Conservation (phyloP, 179 eudicot species). For the Spinacia oleracea region DNA sequence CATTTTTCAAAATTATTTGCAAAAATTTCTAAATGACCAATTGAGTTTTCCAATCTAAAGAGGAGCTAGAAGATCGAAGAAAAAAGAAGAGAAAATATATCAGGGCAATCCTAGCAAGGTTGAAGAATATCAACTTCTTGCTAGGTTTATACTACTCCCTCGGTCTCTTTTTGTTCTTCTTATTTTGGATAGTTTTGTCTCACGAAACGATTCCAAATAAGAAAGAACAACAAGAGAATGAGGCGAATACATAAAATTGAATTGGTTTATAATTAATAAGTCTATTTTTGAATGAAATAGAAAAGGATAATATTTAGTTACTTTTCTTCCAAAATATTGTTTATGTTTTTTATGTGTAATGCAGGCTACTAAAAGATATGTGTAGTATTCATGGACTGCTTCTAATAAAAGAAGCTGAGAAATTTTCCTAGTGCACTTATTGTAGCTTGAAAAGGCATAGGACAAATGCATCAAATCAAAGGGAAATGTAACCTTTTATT, state of each 20-base stretch:
- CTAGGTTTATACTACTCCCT: too few species aligned
- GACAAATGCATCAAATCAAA: neutral
- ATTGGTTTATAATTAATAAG: slow-evolving; percentile 13
- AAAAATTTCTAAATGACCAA: neutral
- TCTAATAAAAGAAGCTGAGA: slow-evolving; percentile 16
- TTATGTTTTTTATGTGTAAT: slow-evolving; percentile 6
- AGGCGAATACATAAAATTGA: too few species aligned
- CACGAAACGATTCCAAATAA: too few species aligned
- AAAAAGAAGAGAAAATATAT: neutral
- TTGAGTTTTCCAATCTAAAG: neutral
- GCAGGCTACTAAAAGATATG: slow-evolving; percentile 19
- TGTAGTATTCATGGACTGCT: slow-evolving; percentile 18
- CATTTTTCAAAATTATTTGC: slow-evolving; percentile 14
- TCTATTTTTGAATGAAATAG: slow-evolving; percentile 3
- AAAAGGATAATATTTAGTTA: slow-evolving; percentile 9
- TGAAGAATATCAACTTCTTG: neutral
- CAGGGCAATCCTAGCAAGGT: neutral
- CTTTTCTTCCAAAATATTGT: too few species aligned
- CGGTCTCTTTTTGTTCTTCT: too few species aligned
- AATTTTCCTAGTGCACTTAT: slow-evolving; percentile 17
- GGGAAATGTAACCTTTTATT: slow-evolving; percentile 8
- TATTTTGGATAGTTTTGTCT: too few species aligned
- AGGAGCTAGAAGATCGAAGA: neutral
- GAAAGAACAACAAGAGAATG: too few species aligned
- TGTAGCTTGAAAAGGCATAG: slow-evolving; percentile 27